Percentiles rank a stretch among this genome's conserved stretches.
Conservation (phyloP, 768 basidiomycete genomes). For the Termitomyces sp. region DNA sequence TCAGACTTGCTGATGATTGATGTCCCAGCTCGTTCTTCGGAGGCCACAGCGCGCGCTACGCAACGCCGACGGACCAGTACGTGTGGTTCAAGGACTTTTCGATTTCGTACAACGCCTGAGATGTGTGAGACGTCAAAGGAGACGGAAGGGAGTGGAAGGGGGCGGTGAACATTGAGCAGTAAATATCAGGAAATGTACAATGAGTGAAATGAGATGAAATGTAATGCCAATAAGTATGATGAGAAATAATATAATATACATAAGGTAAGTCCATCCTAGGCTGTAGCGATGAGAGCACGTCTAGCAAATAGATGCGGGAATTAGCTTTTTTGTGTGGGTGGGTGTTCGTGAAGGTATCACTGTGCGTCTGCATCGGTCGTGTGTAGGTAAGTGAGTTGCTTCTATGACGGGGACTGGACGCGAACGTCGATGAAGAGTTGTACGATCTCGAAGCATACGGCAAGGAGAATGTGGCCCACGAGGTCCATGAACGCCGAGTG, state of each 20-base stretch:
- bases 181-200: not conserved
- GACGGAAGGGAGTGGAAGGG: not conserved
- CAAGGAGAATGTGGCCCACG: conserved; percentile 76
- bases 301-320: no score
- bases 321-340: not conserved
- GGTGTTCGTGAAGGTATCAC: not conserved
- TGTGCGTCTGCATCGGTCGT: not conserved
- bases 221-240: not conserved
- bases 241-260: not conserved
- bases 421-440: conserved; percentile 26
- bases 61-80: conserved; percentile 71
- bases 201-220: not conserved
- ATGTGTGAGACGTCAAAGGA: no score
- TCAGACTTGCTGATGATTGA: not conserved
- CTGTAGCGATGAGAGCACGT: not conserved
- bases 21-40: conserved; percentile 70
- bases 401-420: not conserved
- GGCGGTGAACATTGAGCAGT: not conserved
- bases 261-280: not conserved
- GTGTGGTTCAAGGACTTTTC: conserved; percentile 73
- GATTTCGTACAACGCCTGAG: conserved; percentile 34
- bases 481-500: conserved; percentile 90
- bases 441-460: conserved; percentile 69
- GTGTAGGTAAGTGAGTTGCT: not conserved
- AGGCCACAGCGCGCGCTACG: conserved; percentile 62